phyloP scores from a whole-genome alignment of 176 grass and related monocot genomes.

The Themeda triandra region DNA sequence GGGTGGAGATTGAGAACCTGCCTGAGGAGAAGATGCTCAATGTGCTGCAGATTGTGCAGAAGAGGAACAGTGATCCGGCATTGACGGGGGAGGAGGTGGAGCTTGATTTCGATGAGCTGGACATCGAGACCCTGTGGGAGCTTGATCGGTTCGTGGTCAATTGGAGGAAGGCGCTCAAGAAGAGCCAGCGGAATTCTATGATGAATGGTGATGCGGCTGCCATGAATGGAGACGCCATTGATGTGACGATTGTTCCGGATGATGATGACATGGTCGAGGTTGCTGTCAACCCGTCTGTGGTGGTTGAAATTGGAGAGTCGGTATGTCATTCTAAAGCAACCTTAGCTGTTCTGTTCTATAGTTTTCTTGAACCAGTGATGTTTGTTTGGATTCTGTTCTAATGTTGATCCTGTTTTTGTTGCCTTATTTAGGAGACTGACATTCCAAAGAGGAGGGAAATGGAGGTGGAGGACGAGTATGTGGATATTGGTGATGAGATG shows the following conservation, averaged over 20 bases:
- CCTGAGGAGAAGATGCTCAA: constrained; percentile 65
- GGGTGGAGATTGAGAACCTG: constrained; percentile 58
- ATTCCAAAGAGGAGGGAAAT: not conserved
- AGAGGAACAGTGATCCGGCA: constrained; percentile 56
- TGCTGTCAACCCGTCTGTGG: constrained; percentile 31
- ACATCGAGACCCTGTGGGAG: constrained; percentile 86
- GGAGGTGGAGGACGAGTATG: constrained; percentile 66
- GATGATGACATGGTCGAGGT: constrained; percentile 32
- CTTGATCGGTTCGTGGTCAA: constrained; percentile 87
- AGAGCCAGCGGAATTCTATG: constrained; percentile 22
- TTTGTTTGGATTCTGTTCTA: not conserved
- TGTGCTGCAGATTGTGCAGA: constrained; percentile 74
- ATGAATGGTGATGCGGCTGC: constrained; percentile 12
- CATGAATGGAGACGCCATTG: constrained; percentile 27
- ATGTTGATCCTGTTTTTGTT: not conserved
- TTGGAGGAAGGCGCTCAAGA: constrained; percentile 69
- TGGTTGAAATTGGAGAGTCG: constrained; percentile 38
- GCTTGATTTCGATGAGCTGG: constrained; percentile 79
- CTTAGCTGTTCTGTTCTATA: not conserved
- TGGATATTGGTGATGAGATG: constrained; percentile 93
- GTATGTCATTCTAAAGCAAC: constrained; percentile 21
- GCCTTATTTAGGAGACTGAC: constrained; percentile 26
- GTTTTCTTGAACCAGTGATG: not conserved
- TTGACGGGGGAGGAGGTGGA: constrained; percentile 68
- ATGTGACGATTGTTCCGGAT: constrained; percentile 21